Conservation (phyloP, 1,139 yeast genomes). For the Geotrichum reessii region DNA sequence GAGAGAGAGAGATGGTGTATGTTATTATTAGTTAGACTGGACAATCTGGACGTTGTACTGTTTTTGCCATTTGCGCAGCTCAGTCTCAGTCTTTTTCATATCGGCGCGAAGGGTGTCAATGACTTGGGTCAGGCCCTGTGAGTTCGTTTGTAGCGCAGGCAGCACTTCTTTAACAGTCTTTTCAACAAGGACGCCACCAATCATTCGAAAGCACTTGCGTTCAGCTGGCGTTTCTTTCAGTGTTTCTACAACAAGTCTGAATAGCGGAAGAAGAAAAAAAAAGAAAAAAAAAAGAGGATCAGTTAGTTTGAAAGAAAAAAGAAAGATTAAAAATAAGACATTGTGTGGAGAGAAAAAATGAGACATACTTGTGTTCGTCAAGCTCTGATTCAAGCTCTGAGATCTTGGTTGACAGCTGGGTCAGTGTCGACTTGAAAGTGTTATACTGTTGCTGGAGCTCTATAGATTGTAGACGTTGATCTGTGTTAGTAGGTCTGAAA, state of each 20-base stretch:
- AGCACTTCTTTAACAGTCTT: conserved; percentile 71
- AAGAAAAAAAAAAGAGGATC: neutral
- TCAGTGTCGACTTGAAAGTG: conserved; percentile 36
- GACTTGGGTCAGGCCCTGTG: conserved; percentile 39
- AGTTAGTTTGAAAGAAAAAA: neutral
- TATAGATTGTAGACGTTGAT: neutral
- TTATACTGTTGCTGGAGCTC: conserved; percentile 43
- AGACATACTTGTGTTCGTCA: conserved; percentile 38
- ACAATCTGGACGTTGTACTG: conserved; percentile 42
- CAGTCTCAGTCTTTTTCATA: conserved; percentile 35
- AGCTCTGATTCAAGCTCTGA: conserved; percentile 41
- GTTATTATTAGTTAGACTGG: conserved; percentile 15
- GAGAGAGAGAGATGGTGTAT: too few relatives aligned
- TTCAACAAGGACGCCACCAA: conserved; percentile 88
- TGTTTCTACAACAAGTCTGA: conserved; percentile 50
- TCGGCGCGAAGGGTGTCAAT: conserved; percentile 35
- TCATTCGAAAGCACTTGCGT: conserved; percentile 86
- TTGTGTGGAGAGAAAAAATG: neutral
- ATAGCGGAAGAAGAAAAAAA: neutral
- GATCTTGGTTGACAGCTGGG: conserved; percentile 37
- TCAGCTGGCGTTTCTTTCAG: conserved; percentile 47
- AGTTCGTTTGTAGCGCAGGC: conserved; percentile 60
- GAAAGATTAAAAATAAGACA: too few relatives aligned
- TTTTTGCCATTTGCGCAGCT: conserved; percentile 38
- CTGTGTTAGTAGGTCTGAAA: neutral